phyloP scores from a whole-genome alignment of 2,329 filamentous ascomycete genomes.

The Penicillium sp. region DNA sequence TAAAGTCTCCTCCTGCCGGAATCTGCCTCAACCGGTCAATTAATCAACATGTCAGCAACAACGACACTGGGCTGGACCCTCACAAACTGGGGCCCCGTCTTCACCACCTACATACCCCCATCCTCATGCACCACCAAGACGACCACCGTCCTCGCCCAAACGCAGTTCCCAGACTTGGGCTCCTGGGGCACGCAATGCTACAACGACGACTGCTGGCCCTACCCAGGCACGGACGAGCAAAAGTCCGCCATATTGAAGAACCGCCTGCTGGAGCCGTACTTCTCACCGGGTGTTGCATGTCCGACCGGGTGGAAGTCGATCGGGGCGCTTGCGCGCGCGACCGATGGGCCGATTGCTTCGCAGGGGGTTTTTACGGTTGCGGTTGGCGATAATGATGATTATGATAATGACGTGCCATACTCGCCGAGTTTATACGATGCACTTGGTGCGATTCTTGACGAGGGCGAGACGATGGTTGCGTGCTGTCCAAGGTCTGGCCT shows the following conservation, averaged over 20 bases:
- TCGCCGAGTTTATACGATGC: not conserved
- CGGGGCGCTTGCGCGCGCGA: slow-evolving; percentile 4
- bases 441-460: slow-evolving; percentile 7
- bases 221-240: not conserved
- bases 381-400: not conserved
- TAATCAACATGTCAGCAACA: slow-evolving; percentile 6
- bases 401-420: not conserved
- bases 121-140: slow-evolving; percentile 3
- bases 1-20: too few species aligned
- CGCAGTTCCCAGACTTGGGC: not conserved
- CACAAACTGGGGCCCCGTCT: slow-evolving; percentile 12
- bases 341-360: not conserved
- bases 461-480: slow-evolving; percentile 13
- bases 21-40: not conserved
- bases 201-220: slow-evolving; percentile 5
- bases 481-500: slow-evolving; percentile 17
- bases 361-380: not conserved
- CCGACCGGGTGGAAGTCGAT: slow-evolving; percentile 14
- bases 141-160: slow-evolving; percentile 1
- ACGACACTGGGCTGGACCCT: slow-evolving; percentile 15
- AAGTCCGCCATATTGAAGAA: not conserved
- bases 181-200: too few species aligned
- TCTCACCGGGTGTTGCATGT: slow-evolving; percentile 8
- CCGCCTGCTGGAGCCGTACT: slow-evolving; percentile 6
- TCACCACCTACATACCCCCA: not conserved